Percentiles rank a stretch among this genome's conserved stretches.
Evolutionary conservation across 768 basidiomycete species (phyloP).

Genomic region (Auriscalpium microsporum): DNA sequence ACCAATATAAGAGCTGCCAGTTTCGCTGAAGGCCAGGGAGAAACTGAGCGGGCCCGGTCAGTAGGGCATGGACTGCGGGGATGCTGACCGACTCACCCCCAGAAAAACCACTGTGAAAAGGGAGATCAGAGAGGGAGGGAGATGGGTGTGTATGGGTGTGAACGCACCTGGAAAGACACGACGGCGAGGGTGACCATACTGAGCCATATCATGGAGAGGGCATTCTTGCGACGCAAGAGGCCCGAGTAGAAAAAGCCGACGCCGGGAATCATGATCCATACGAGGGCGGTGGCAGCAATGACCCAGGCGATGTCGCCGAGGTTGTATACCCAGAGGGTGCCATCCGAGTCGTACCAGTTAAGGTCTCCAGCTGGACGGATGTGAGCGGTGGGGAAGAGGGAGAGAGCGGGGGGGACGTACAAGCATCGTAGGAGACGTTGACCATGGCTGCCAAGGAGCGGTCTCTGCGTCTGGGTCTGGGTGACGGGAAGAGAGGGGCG

Average conservation of each 20-base stretch:
- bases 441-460: constrained; percentile 14
- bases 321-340: constrained; percentile 33
- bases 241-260: constrained; percentile 90
- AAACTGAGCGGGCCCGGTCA: constrained; percentile 27
- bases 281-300: constrained; percentile 67
- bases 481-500: neutral
- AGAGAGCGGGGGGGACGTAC: constrained; percentile 1
- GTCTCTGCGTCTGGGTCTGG: too few relatives aligned
- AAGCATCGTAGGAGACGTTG: constrained; percentile 21
- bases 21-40: constrained; percentile 84
- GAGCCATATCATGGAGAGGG: constrained; percentile 81
- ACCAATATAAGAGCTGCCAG: constrained; percentile 70
- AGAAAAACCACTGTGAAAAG: constrained; percentile 82
- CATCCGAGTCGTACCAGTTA: constrained; percentile 20
- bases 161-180: constrained; percentile 71
- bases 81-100: constrained; percentile 43
- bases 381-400: neutral
- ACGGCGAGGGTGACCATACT: constrained; percentile 69
- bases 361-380: constrained; percentile 30
- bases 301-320: constrained; percentile 66
- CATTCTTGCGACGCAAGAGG: constrained; percentile 87
- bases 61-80: neutral
- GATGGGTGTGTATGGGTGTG: neutral
- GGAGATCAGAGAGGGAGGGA: constrained; percentile 4
- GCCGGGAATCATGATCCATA: constrained; percentile 57